A percentile compares a stretch with the other conserved stretches of the same genome.
Conservation (phyloP, 495 filamentous ascomycete genomes). For the Neurospora hispaniola region DNA sequence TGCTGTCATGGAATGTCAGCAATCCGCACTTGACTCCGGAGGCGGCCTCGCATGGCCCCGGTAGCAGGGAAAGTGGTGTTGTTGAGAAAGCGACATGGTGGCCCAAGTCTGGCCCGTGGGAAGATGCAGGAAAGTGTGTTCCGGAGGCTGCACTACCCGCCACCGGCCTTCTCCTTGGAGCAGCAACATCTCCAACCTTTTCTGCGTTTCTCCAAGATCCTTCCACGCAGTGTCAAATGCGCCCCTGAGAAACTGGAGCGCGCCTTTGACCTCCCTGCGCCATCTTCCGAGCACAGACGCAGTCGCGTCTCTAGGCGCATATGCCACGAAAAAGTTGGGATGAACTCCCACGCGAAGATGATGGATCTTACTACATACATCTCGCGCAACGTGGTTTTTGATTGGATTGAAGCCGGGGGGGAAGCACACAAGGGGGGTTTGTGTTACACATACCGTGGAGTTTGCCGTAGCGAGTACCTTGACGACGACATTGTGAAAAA, state of each 20-base stretch:
- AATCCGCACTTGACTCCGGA: not conserved
- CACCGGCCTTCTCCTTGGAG: not conserved
- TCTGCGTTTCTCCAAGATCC: not conserved
- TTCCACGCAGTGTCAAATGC: not conserved
- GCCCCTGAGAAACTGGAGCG: not conserved
- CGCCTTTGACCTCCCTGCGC: not conserved
- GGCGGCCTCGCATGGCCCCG: not conserved
- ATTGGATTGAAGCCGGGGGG: not conserved
- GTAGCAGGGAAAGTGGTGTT: not conserved
- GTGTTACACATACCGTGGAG: conserved; percentile 32
- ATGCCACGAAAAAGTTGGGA: not conserved
- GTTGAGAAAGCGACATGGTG: not conserved
- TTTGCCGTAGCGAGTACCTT: conserved; percentile 39
- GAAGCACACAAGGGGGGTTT: not conserved
- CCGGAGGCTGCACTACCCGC: not conserved
- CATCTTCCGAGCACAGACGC: not conserved
- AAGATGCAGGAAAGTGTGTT: not conserved
- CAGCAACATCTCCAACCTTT: not conserved
- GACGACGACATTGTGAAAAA: conserved; percentile 3
- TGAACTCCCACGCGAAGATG: not conserved
- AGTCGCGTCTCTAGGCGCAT: not conserved
- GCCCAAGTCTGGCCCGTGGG: not conserved
- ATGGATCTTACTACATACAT: not conserved
- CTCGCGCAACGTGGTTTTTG: not conserved
- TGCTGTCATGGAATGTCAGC: conserved; percentile 18